Conservation (phyloP, 371 early-diverging fungal genomes). For the Funneliformis caledonium region DNA sequence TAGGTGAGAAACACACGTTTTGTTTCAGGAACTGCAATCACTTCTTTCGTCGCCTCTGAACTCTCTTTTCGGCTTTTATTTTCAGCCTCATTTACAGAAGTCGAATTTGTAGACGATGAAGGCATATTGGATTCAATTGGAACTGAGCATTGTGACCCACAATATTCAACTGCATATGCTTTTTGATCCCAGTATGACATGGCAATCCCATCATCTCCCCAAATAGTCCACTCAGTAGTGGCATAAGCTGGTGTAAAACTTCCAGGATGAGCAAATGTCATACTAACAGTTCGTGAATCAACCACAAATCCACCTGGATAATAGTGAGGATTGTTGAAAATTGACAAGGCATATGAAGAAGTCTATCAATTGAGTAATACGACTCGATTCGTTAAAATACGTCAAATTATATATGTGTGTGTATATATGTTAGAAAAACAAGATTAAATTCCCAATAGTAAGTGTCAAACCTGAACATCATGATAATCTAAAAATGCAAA, state of each 20-base stretch:
- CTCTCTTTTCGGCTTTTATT: not conserved
- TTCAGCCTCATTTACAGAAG: not conserved
- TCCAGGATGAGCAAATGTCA: conserved; percentile 34
- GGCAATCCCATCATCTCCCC: conserved; percentile 39
- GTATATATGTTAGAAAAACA: not conserved
- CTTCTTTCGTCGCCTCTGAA: not conserved
- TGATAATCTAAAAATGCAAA: conserved; percentile 39
- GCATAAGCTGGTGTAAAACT: conserved; percentile 34
- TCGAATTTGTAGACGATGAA: not conserved
- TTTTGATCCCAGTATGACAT: conserved; percentile 40
- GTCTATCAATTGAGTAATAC: conserved; percentile 11
- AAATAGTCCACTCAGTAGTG: conserved; percentile 37
- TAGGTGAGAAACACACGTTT: not conserved
- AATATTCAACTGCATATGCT: conserved; percentile 35
- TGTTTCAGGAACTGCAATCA: not conserved
- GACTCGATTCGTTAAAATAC: too few relatives aligned
- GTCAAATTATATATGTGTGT: too few relatives aligned
- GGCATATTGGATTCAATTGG: not conserved
- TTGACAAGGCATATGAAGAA: conserved; percentile 10
- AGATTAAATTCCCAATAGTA: not conserved
- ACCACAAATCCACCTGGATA: conserved; percentile 23
- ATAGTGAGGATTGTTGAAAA: not conserved
- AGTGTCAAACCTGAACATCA: conserved; percentile 15
- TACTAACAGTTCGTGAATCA: conserved; percentile 17
- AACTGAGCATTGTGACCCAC: not conserved